Evolutionary conservation across 1,139 yeast genomes (phyloP).

Genomic region (Suhomyces guaymorum): DNA sequence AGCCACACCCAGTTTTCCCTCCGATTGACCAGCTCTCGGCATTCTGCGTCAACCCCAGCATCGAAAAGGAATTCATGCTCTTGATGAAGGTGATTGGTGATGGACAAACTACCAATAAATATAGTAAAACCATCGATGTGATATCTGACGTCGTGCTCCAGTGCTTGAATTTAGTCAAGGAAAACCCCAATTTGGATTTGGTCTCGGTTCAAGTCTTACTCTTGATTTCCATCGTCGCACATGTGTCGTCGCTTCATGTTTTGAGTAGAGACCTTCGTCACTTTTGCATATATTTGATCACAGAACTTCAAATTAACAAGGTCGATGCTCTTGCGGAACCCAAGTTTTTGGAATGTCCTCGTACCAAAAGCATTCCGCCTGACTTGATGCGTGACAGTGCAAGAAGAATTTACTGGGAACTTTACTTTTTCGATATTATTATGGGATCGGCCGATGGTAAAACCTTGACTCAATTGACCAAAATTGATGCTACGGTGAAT

Average conservation of each 20-base stretch:
- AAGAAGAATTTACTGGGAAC: conserved; percentile 50
- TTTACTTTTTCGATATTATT: conserved; percentile 48
- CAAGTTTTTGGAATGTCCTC: conserved; percentile 14
- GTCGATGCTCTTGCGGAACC: conserved; percentile 25
- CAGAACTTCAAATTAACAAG: conserved; percentile 34
- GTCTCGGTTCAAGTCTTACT: conserved; percentile 43
- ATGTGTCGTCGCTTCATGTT: conserved; percentile 49
- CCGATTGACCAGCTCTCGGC: conserved; percentile 30
- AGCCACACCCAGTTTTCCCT: conserved; percentile 48
- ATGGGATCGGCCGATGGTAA: conserved; percentile 56
- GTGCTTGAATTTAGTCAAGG: conserved; percentile 33
- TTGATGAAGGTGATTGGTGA: conserved; percentile 49
- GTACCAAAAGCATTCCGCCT: conserved; percentile 19
- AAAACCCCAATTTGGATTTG: conserved; percentile 30
- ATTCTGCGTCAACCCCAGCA: conserved; percentile 30
- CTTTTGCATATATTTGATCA: conserved; percentile 36
- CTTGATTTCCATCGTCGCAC: conserved; percentile 42
- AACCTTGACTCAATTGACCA: conserved; percentile 40
- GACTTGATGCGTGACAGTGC: conserved; percentile 32
- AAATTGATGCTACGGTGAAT: conserved; percentile 29
- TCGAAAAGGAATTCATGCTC: conserved; percentile 39
- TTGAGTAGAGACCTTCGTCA: conserved; percentile 40
- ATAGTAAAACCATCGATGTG: conserved; percentile 32
- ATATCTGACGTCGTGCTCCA: conserved; percentile 36
- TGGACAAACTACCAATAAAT: conserved; percentile 40